phyloP scores from a whole-genome alignment of 2,329 filamentous ascomycete species.

The Botrytis pseudocinerea region DNA sequence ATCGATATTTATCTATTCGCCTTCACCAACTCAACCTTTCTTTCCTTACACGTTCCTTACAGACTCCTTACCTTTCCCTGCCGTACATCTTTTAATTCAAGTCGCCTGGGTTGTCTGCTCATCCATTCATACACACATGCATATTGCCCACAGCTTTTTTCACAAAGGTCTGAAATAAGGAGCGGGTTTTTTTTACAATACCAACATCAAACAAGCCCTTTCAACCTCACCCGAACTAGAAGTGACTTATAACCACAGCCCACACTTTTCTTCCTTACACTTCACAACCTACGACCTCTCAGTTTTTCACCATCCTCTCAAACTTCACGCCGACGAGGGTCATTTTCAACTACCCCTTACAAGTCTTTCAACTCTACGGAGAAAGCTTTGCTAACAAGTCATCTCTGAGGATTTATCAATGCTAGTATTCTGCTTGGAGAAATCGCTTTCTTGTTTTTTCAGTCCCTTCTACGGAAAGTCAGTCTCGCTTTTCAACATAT shows the following conservation, averaged over 20 bases:
- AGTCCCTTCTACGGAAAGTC: background rate
- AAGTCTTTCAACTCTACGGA: background rate
- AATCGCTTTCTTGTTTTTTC: background rate
- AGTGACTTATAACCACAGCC: background rate
- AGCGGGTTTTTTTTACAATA: background rate
- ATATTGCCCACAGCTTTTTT: background rate
- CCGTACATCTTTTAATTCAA: background rate
- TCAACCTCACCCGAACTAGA: background rate
- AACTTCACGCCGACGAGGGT: background rate
- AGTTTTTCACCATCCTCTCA: background rate
- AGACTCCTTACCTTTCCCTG: background rate
- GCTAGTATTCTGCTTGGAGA: background rate
- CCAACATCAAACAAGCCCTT: background rate
- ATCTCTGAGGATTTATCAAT: background rate
- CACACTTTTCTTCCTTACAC: background rate
- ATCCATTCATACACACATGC: background rate
- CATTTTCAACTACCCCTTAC: background rate
- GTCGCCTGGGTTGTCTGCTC: background rate
- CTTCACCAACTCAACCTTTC: background rate
- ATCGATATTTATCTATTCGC: background rate
- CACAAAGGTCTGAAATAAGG: background rate
- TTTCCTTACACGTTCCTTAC: background rate
- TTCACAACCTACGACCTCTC: background rate
- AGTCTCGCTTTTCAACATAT: background rate
- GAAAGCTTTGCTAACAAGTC: background rate